phyloP scores from a whole-genome alignment of 169 alveolate genomes.

The Plasmodium vivax region DNA sequence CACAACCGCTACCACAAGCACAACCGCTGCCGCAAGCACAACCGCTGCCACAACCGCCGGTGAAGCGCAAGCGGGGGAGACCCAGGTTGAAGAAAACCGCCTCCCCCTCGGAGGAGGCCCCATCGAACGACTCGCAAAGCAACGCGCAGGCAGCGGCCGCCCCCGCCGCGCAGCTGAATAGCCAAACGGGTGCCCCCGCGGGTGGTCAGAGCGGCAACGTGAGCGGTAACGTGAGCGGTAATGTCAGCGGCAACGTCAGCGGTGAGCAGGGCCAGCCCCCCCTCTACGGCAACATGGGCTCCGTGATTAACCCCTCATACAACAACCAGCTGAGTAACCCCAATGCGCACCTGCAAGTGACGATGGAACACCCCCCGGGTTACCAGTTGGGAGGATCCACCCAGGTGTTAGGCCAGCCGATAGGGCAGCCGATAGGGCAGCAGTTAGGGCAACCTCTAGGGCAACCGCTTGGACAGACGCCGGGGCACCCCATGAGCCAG shows the following conservation, averaged over 20 bases:
- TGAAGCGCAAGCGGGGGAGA: conserved; percentile 51
- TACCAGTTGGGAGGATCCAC: background rate
- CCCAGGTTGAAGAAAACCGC: conserved; percentile 53
- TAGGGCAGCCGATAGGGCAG: background rate
- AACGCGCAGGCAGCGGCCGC: background rate
- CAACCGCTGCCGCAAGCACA: background rate
- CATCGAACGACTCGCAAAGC: conserved; percentile 6
- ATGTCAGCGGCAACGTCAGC: too few relatives aligned
- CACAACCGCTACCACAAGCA: background rate
- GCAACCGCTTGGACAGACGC: background rate
- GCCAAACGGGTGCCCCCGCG: background rate
- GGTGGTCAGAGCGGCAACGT: background rate
- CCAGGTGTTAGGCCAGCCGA: background rate
- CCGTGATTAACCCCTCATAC: conserved; percentile 18
- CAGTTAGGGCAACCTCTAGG: background rate
- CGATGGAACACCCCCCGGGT: background rate
- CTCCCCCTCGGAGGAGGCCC: conserved; percentile 19
- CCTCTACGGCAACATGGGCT: background rate
- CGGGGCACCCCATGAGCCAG: background rate
- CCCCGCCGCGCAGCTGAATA: background rate
- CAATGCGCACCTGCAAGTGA: background rate
- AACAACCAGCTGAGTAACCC: background rate
- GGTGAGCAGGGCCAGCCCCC: background rate
- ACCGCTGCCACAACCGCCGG: background rate
- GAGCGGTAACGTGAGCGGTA: too few relatives aligned